Percentiles rank a stretch among this genome's conserved stretches.
Evolutionary conservation across 2,329 filamentous ascomycete species (phyloP).

Genomic region (Fusarium sp.): DNA sequence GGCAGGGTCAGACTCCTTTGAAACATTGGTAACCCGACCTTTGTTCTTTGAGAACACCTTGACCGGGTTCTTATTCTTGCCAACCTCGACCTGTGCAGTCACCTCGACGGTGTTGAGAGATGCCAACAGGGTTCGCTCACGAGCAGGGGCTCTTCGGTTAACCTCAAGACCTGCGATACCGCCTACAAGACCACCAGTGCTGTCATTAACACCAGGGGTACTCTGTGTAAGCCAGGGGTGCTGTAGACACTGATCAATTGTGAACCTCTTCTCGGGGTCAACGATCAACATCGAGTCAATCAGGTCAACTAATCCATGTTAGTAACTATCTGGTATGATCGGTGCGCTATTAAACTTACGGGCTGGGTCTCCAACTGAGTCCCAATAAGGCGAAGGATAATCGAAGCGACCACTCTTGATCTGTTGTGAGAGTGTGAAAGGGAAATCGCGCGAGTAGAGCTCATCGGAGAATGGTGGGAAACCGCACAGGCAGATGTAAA

Average conservation of each 20-base stretch:
- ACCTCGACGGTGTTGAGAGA: conserved; percentile 79
- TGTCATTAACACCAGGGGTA: conserved; percentile 75
- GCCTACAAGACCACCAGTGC: conserved; percentile 91
- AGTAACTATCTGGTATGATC: neutral
- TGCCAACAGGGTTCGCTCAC: conserved; percentile 87
- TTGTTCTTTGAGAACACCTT: conserved; percentile 82
- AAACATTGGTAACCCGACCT: conserved; percentile 50
- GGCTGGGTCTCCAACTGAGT: conserved; percentile 72
- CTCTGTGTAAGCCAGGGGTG: conserved; percentile 88
- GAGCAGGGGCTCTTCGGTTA: conserved; percentile 78
- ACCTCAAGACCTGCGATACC: conserved; percentile 86
- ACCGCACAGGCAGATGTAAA: conserved; percentile 97
- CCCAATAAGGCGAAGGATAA: conserved; percentile 95
- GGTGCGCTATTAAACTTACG: conserved; percentile 54
- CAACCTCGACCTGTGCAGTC: conserved; percentile 64
- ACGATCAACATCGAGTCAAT: conserved; percentile 96
- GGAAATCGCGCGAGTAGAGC: conserved; percentile 82
- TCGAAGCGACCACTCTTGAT: conserved; percentile 91
- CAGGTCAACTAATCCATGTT: conserved; percentile 71
- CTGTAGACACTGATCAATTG: conserved; percentile 87
- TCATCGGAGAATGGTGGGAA: conserved; percentile 98
- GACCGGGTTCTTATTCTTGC: conserved; percentile 68
- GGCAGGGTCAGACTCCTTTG: conserved; percentile 73
- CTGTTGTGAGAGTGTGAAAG: conserved; percentile 89
- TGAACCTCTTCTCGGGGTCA: conserved; percentile 83